phyloP scores from a whole-genome alignment of 148 eudicot genomes.

The Silene uniflora region DNA sequence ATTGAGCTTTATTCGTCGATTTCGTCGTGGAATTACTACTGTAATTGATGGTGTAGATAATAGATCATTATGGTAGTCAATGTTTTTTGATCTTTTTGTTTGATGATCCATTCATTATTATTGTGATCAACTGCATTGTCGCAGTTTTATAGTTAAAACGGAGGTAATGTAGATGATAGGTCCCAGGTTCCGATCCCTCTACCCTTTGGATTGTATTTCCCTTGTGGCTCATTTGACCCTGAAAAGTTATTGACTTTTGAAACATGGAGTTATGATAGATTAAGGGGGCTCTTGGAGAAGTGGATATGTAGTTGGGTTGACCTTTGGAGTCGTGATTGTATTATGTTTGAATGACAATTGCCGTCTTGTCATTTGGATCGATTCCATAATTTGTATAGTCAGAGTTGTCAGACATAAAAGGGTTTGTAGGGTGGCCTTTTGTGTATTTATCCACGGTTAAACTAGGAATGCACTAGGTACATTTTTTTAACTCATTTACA shows the following conservation, averaged over 20 bases:
- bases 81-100: background rate
- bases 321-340: background rate
- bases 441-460: background rate
- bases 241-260: background rate
- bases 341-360: background rate
- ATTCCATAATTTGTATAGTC: background rate
- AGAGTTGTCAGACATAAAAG: background rate
- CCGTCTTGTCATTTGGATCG: background rate
- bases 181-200: too few relatives aligned
- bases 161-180: background rate
- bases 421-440: background rate
- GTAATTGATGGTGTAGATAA: background rate
- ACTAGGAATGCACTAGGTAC: background rate
- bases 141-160: too few relatives aligned
- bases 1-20: background rate
- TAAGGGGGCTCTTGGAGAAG: background rate
- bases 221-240: too few relatives aligned
- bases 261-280: background rate
- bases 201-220: background rate
- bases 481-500: background rate
- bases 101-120: background rate
- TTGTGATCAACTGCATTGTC: too few relatives aligned
- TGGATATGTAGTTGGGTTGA: conserved; percentile 13
- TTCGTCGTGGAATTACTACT: background rate
- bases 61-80: background rate